phyloP scores from a whole-genome alignment of 73 alveolate species.

The Strombidium stylifer region DNA sequence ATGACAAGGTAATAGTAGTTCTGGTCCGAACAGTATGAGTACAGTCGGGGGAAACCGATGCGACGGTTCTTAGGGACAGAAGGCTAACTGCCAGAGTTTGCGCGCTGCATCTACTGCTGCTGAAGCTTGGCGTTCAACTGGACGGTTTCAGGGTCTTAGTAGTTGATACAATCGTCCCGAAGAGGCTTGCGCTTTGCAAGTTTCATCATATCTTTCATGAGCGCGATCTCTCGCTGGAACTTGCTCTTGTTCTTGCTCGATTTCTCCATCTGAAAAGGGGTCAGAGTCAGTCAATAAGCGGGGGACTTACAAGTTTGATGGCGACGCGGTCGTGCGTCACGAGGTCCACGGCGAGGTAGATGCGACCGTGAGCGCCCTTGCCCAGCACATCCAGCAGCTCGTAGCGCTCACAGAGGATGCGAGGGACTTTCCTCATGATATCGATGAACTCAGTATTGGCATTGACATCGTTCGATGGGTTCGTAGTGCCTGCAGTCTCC shows the following conservation, averaged over 20 bases:
- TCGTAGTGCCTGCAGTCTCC: no score
- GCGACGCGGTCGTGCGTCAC: conserved; percentile 7
- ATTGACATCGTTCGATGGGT: no score
- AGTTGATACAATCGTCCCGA: no score
- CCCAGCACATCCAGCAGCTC: conserved; percentile 22
- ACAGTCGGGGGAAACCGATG: conserved; percentile 40
- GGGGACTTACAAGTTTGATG: conserved; percentile 21
- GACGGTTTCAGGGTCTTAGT: no score
- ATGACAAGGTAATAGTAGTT: conserved; percentile 13
- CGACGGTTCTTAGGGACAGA: not conserved
- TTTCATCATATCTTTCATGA: conserved; percentile 37
- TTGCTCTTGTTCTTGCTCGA: conserved; percentile 19
- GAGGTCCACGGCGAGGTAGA: conserved; percentile 18
- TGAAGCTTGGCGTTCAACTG: no score
- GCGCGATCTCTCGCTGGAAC: conserved; percentile 7
- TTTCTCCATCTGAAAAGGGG: conserved; percentile 24
- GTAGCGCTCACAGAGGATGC: conserved; percentile 1
- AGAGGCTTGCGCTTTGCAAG: no score
- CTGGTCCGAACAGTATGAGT: conserved; percentile 6
- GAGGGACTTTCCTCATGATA: conserved; percentile 8
- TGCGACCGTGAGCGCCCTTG: conserved; percentile 38
- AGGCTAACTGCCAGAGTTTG: no score
- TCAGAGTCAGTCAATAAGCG: not conserved
- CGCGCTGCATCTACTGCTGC: no score
- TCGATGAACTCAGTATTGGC: conserved; percentile 8